phyloP scores from a whole-genome alignment of 164 flowering plant species.

The Pachysandra terminalis region DNA sequence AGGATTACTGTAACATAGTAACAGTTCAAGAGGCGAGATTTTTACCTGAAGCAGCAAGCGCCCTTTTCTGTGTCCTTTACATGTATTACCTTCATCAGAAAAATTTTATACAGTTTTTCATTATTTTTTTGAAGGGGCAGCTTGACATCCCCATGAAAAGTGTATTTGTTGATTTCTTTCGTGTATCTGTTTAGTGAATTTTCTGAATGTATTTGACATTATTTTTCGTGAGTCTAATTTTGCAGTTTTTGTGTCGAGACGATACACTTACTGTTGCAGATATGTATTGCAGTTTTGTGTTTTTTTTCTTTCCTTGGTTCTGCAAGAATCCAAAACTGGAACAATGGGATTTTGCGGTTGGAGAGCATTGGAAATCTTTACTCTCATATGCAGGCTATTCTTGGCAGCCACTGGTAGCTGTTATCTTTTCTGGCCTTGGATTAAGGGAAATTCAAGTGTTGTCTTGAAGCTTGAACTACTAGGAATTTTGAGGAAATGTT shows the following conservation, averaged over 20 bases:
- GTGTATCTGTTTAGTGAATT: background rate
- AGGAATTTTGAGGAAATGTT: too few species aligned
- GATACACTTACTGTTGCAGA: background rate
- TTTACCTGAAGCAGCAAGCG: conserved; percentile 1
- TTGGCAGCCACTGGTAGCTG: too few species aligned
- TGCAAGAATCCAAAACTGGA: too few species aligned
- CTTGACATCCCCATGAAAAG: background rate
- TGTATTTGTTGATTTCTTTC: too few species aligned
- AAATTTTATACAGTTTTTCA: background rate
- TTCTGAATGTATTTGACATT: background rate
- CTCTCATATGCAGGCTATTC: too few species aligned
- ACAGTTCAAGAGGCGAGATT: conserved; percentile 18
- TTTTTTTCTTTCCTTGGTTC: too few species aligned
- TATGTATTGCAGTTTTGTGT: too few species aligned
- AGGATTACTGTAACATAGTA: conserved; percentile 27
- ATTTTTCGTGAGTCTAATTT: background rate
- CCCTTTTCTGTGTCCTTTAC: background rate
- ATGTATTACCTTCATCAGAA: conserved; percentile 15
- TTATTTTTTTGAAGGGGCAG: background rate
- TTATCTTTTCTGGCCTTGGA: too few species aligned
- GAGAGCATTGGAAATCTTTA: too few species aligned
- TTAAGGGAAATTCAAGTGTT: too few species aligned
- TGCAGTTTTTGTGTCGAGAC: background rate
- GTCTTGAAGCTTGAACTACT: too few species aligned
- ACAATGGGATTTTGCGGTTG: too few species aligned